These are phyloP conservation scores for Sporothrix schenckii DNA, from an alignment of 2,329 filamentous ascomycete genomes.

Conservation along the genomic window DNA sequence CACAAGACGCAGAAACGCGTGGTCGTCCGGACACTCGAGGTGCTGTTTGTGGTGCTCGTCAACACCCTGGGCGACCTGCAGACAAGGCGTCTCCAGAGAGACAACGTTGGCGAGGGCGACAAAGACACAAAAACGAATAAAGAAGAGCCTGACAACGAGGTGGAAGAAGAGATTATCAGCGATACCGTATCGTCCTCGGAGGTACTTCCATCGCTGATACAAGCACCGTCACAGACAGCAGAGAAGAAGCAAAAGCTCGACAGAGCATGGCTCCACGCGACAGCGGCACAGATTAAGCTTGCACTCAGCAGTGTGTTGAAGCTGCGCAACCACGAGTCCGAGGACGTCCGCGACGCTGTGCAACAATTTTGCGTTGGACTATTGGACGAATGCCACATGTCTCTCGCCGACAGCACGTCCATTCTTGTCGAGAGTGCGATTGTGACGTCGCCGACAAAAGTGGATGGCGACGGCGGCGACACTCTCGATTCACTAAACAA, in stretches of 20 bases:
- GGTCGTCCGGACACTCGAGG: constrained; percentile 63
- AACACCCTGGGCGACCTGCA: constrained; percentile 62
- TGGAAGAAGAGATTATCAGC: constrained; percentile 36
- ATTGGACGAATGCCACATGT: constrained; percentile 75
- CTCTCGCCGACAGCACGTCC: constrained; percentile 67
- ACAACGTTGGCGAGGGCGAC: constrained; percentile 37
- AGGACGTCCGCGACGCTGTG: constrained; percentile 69
- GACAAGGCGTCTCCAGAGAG: constrained; percentile 50
- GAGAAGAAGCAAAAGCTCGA: constrained; percentile 36
- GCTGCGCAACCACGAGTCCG: constrained; percentile 69
- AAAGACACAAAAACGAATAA: constrained; percentile 30
- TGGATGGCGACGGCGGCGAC: background rate
- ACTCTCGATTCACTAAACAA: background rate
- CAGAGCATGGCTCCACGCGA: constrained; percentile 75
- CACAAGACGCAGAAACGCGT: constrained; percentile 61
- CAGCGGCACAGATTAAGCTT: constrained; percentile 77
- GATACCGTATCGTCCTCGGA: constrained; percentile 6
- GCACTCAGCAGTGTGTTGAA: constrained; percentile 78
- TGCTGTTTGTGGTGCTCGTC: constrained; percentile 59
- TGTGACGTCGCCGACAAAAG: constrained; percentile 49
- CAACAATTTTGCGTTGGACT: constrained; percentile 72
- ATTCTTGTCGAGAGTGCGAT: constrained; percentile 83
- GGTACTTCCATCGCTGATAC: background rate
- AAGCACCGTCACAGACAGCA: background rate
- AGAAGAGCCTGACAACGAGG: constrained; percentile 33